Evolutionary conservation across 2,329 filamentous ascomycete genomes (phyloP).

Genomic region (Cladosporium sphaerospermum): DNA sequence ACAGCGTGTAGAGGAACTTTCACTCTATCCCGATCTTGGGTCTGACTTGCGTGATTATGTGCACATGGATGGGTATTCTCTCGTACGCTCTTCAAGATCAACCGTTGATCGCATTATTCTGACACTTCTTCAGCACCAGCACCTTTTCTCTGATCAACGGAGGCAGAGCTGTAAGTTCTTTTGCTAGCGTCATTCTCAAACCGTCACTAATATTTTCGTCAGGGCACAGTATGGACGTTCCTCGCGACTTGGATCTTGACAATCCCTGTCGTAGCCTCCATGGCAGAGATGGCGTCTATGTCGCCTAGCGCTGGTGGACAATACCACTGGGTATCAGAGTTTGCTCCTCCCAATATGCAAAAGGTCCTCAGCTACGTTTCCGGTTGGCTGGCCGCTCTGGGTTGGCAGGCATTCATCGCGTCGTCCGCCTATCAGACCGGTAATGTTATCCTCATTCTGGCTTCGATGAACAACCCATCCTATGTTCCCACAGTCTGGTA

Average conservation of each 20-base stretch:
- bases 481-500: conserved; percentile 22
- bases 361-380: conserved; percentile 38
- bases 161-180: conserved; percentile 18
- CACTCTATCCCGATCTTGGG: conserved; percentile 11
- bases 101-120: neutral
- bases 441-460: conserved; percentile 28
- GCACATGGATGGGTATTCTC: conserved; percentile 12
- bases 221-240: conserved; percentile 26
- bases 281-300: conserved; percentile 29
- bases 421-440: conserved; percentile 20
- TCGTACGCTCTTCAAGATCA: neutral
- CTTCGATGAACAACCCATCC: conserved; percentile 33
- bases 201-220: neutral
- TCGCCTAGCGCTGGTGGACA: conserved; percentile 19
- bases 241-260: conserved; percentile 26
- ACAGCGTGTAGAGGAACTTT: conserved; percentile 11
- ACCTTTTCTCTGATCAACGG: conserved; percentile 25
- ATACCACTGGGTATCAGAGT: conserved; percentile 31
- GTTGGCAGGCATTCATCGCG: conserved; percentile 33
- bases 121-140: neutral
- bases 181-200: neutral
- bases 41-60: conserved; percentile 12
- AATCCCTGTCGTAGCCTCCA: conserved; percentile 22
- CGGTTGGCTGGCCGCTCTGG: conserved; percentile 34
- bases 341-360: conserved; percentile 34